These are phyloP conservation scores for Salvia miltiorrhiza DNA, from an alignment of 257 asterid genomes.

Conservation along the genomic window DNA sequence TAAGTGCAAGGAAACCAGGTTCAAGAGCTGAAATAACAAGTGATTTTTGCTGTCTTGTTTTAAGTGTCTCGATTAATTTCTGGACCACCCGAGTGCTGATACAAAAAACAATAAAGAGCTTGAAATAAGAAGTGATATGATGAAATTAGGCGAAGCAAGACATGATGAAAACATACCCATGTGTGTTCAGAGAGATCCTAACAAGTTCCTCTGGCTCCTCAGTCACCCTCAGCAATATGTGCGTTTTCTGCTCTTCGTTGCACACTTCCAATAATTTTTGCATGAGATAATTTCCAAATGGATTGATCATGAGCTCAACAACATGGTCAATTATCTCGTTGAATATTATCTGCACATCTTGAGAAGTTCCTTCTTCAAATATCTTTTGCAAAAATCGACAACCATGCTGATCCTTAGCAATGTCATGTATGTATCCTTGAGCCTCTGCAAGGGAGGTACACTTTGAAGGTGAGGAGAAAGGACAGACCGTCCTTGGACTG, in stretches of 20 bases:
- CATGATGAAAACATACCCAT: conserved; percentile 51
- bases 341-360: conserved; percentile 68
- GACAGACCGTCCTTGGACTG: conserved; percentile 24
- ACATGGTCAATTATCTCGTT: conserved; percentile 66
- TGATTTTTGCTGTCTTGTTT: conserved; percentile 59
- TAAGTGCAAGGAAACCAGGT: conserved; percentile 82
- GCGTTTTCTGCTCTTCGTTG: conserved; percentile 80
- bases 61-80: conserved; percentile 82
- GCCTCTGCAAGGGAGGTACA: conserved; percentile 52
- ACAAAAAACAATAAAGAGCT: conserved; percentile 18
- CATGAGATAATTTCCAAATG: conserved; percentile 95
- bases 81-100: conserved; percentile 93
- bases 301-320: conserved; percentile 84
- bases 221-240: conserved; percentile 64
- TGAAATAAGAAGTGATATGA: background rate
- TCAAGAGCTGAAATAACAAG: conserved; percentile 73
- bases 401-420: conserved; percentile 93
- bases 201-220: conserved; percentile 74
- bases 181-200: conserved; percentile 73
- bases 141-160: conserved; percentile 7
- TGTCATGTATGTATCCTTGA: conserved; percentile 42
- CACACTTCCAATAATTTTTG: conserved; percentile 88
- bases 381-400: conserved; percentile 83
- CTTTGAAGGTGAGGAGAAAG: conserved; percentile 40
- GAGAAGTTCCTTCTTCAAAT: conserved; percentile 74